Conservation (phyloP, 1,284 basidiomycete species). For the Ganoderma boninense region DNA sequence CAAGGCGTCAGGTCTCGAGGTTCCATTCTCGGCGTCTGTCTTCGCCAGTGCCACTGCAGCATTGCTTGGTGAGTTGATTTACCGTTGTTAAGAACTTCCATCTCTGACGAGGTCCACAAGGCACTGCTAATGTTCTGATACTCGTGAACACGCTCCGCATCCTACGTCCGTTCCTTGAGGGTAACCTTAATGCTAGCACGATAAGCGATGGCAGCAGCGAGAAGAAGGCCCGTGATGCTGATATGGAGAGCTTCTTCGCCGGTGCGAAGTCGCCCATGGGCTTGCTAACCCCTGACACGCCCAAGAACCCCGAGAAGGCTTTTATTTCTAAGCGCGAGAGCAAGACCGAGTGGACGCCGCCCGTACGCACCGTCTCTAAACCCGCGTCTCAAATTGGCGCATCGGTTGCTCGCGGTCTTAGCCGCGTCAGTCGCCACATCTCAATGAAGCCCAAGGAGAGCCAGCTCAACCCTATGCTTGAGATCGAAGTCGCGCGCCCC, state of each 20-base stretch:
- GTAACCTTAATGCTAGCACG: slow-evolving; percentile 16
- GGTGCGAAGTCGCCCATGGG: slow-evolving; percentile 38
- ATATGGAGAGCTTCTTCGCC: slow-evolving; percentile 44
- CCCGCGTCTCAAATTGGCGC: slow-evolving; percentile 18
- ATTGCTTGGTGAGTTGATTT: slow-evolving; percentile 69
- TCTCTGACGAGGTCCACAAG: slow-evolving; percentile 43
- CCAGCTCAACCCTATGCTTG: slow-evolving; percentile 16
- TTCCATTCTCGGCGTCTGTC: slow-evolving; percentile 54
- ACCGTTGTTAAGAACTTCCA: not conserved
- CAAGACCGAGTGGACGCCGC: slow-evolving; percentile 30
- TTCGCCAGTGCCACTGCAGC: slow-evolving; percentile 63
- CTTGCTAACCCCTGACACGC: slow-evolving; percentile 27
- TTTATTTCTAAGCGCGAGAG: slow-evolving; percentile 29
- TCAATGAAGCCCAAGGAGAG: slow-evolving; percentile 31
- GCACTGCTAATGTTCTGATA: slow-evolving; percentile 67
- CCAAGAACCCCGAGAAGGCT: slow-evolving; percentile 32
- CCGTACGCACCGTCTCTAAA: slow-evolving; percentile 27
- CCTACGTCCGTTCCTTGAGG: slow-evolving; percentile 58
- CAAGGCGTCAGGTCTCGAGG: slow-evolving; percentile 52
- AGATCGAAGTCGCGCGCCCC: slow-evolving; percentile 40
- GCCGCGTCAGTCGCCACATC: slow-evolving; percentile 22
- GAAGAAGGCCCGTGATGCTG: slow-evolving; percentile 22
- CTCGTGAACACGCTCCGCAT: slow-evolving; percentile 75
- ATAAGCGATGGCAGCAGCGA: not conserved
- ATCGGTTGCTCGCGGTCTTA: slow-evolving; percentile 24